Conservation (phyloP, 129 eudicot genomes). For the Tagetes patula region DNA sequence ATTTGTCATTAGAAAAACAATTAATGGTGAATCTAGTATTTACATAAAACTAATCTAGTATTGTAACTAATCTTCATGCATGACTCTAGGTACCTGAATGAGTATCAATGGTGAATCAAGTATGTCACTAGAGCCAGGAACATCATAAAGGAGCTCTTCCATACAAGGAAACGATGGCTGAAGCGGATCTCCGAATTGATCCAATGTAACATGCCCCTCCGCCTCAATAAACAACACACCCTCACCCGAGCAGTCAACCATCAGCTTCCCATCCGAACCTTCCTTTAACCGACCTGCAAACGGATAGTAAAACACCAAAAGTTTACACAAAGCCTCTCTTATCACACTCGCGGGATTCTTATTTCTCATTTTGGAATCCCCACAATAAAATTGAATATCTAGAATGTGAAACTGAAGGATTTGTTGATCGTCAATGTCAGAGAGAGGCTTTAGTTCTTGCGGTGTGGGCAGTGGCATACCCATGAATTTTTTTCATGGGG, state of each 20-base stretch:
- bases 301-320: constrained; percentile 30
- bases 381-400: constrained; percentile 2
- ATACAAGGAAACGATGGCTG: background rate
- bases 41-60: no score
- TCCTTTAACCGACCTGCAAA: constrained; percentile 27
- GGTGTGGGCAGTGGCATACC: no score
- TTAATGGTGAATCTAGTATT: no score
- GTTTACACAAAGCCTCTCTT: constrained; percentile 26
- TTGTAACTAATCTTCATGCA: no score
- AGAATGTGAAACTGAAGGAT: constrained; percentile 7
- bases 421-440: constrained; percentile 28
- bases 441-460: constrained; percentile 50
- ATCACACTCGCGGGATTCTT: constrained; percentile 29
- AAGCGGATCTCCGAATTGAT: constrained; percentile 20
- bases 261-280: constrained; percentile 47
- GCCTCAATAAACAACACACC: constrained; percentile 40
- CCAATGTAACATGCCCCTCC: constrained; percentile 25
- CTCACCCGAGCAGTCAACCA: constrained; percentile 33
- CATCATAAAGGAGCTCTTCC: background rate
- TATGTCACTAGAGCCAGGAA: background rate
- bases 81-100: background rate
- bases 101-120: background rate
- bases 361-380: constrained; percentile 13
- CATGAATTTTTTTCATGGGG: no score
- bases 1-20: no score